Conservation (phyloP, 1,139 yeast species). For the Candida labiduridarum region DNA sequence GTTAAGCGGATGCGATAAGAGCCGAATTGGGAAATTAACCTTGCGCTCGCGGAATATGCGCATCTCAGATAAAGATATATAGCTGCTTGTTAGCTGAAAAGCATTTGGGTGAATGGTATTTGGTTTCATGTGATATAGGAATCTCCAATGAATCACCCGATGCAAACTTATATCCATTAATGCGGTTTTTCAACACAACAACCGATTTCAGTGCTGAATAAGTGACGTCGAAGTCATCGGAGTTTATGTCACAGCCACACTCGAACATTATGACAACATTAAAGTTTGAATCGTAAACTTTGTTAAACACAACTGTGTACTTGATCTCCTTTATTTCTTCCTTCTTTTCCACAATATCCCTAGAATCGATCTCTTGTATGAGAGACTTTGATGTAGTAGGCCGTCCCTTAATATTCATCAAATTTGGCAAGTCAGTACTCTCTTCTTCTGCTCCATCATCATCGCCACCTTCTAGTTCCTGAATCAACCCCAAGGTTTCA, state of each 20-base stretch:
- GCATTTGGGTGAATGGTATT: background rate
- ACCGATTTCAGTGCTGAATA: slow-evolving; percentile 6
- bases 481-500: slow-evolving; percentile 45
- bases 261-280: slow-evolving; percentile 7
- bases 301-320: slow-evolving; percentile 6
- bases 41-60: slow-evolving; percentile 3
- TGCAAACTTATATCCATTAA: slow-evolving; percentile 2
- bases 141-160: slow-evolving; percentile 6
- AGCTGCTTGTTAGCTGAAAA: slow-evolving; percentile 1
- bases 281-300: slow-evolving; percentile 3
- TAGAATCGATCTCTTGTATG: slow-evolving; percentile 40
- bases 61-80: slow-evolving; percentile 5
- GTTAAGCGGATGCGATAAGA: background rate
- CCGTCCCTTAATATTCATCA: slow-evolving; percentile 19
- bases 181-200: background rate
- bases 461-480: slow-evolving; percentile 31
- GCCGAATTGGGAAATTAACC: slow-evolving; percentile 1
- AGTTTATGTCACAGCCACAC: slow-evolving; percentile 1
- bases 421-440: slow-evolving; percentile 20
- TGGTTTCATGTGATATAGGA: slow-evolving; percentile 9
- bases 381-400: slow-evolving; percentile 23
- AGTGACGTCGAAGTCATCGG: slow-evolving; percentile 1
- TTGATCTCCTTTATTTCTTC: background rate
- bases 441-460: slow-evolving; percentile 6
- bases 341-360: background rate